Evolutionary conservation across 129 eudicot genomes (phyloP).

Genomic region (Ambrosia artemisiifolia): DNA sequence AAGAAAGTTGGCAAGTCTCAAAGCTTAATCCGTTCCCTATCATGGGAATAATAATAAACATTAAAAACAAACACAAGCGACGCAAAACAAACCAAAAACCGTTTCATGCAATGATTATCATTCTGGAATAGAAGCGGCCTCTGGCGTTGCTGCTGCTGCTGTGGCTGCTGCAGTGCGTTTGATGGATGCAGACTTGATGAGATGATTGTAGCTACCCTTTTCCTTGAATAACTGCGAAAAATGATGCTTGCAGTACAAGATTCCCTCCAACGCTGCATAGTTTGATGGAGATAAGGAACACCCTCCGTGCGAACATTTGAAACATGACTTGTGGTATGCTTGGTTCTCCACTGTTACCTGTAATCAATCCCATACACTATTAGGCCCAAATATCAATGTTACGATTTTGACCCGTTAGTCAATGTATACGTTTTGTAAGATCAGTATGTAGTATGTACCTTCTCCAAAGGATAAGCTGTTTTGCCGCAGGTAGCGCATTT

Average conservation of each 20-base stretch:
- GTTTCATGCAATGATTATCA: constrained; percentile 18
- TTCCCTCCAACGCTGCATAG: constrained; percentile 91
- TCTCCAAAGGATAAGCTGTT: constrained; percentile 95
- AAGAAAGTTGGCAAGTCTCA: constrained; percentile 26
- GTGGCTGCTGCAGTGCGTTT: constrained; percentile 49
- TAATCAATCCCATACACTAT: background rate
- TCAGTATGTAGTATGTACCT: constrained; percentile 51
- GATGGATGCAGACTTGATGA: constrained; percentile 81
- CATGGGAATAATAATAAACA: constrained; percentile 21
- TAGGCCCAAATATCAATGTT: background rate
- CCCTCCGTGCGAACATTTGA: constrained; percentile 95
- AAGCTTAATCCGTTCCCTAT: constrained; percentile 24
- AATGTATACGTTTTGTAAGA: background rate
- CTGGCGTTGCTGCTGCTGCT: constrained; percentile 31
- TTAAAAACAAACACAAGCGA: constrained; percentile 33
- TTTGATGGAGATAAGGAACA: constrained; percentile 84
- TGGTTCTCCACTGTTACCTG: constrained; percentile 94
- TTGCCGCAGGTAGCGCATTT: constrained; percentile 94
- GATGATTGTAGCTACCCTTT: constrained; percentile 95
- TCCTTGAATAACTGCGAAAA: constrained; percentile 96
- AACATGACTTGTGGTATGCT: constrained; percentile 85
- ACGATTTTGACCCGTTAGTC: background rate
- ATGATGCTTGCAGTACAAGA: constrained; percentile 90
- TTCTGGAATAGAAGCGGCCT: constrained; percentile 58
- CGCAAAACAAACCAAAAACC: constrained; percentile 33